Evolutionary conservation across 139 green algal genomes (phyloP).

Genomic region (Closterium sp.): DNA sequence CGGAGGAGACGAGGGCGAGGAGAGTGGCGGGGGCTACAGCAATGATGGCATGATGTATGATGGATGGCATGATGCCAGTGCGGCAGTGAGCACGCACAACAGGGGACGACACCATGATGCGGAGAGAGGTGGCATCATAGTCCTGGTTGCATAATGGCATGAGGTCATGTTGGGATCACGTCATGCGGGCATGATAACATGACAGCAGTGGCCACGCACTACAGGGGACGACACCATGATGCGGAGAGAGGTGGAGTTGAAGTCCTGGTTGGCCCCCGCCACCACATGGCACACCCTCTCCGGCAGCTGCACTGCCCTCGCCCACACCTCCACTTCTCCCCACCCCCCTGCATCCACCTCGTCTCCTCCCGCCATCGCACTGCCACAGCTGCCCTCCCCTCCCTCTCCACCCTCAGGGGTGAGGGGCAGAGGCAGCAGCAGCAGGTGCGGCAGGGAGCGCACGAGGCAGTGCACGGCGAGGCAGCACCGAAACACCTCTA

Average conservation of each 20-base stretch:
- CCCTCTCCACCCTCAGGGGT: too few species aligned
- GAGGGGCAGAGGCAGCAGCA: neutral
- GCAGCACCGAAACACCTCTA: neutral
- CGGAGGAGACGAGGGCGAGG: neutral
- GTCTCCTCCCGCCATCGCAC: neutral
- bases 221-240: neutral
- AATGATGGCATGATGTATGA: too few species aligned
- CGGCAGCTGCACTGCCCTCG: neutral
- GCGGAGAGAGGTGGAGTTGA: neutral
- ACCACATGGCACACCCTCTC: neutral
- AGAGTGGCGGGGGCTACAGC: neutral
- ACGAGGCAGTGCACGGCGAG: neutral
- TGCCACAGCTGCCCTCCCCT: neutral
- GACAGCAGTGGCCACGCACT: neutral
- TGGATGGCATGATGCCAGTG: neutral
- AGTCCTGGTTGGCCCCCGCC: neutral
- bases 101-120: neutral
- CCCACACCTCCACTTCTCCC: neutral
- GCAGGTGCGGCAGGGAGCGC: neutral
- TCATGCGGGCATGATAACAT: too few species aligned
- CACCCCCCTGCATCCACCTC: too few species aligned
- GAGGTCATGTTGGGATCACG: too few species aligned
- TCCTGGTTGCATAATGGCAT: too few species aligned
- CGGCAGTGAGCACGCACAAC: neutral
- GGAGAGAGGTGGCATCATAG: neutral